These are phyloP conservation scores for Filobasidium uniguttulatum DNA, from an alignment of 1,284 basidiomycete genomes.

Conservation along the genomic window DNA sequence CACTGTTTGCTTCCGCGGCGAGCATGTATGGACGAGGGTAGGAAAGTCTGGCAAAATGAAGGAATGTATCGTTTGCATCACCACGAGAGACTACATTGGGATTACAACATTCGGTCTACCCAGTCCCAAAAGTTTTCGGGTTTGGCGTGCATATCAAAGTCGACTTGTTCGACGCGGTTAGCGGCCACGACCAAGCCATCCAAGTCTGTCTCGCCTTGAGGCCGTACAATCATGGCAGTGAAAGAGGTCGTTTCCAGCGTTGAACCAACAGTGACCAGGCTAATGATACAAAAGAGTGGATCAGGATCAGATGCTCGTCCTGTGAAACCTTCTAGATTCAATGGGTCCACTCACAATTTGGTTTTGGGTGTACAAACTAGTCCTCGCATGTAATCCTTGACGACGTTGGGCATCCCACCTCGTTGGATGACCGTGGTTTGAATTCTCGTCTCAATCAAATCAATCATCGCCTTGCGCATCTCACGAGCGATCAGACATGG, in stretches of 20 bases:
- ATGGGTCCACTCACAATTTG: slow-evolving; percentile 9
- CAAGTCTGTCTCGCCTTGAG: not conserved
- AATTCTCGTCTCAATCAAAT: slow-evolving; percentile 1
- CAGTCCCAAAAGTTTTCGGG: not conserved
- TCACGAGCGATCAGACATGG: slow-evolving; percentile 8
- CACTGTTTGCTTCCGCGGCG: too few species aligned
- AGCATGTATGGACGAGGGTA: too few species aligned
- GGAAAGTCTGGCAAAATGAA: too few species aligned
- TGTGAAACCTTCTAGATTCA: not conserved
- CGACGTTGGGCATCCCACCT: not conserved
- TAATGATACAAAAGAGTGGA: too few species aligned
- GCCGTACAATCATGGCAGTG: not conserved
- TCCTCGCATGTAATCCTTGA: slow-evolving; percentile 3
- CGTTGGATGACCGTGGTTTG: not conserved
- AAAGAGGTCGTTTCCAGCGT: not conserved
- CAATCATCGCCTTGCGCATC: slow-evolving; percentile 5
- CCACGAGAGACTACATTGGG: too few species aligned
- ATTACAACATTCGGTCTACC: not conserved
- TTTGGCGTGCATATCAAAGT: not conserved
- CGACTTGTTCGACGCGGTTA: not conserved
- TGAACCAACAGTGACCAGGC: not conserved
- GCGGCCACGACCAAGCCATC: not conserved
- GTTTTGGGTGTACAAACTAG: slow-evolving; percentile 7
- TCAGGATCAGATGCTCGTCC: not conserved
- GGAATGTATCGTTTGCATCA: too few species aligned